Evolutionary conservation across 2,329 filamentous ascomycete genomes (phyloP).

Genomic region (Penicillium freii): DNA sequence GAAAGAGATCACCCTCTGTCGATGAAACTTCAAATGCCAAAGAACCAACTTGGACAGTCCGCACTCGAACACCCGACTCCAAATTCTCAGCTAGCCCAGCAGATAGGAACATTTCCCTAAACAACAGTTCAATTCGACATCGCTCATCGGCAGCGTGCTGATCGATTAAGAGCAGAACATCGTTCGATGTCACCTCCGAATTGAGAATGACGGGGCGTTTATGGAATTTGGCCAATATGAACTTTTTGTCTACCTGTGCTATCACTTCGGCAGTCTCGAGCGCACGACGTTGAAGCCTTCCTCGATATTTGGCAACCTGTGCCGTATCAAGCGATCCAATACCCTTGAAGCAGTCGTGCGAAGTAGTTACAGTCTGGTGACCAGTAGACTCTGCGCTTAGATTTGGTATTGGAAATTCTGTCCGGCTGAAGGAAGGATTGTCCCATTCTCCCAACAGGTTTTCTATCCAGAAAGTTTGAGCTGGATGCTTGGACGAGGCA

Average conservation of each 20-base stretch:
- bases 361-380: conserved; percentile 13
- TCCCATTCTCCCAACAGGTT: conserved; percentile 65
- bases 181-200: neutral
- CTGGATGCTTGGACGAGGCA: neutral
- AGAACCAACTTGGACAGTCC: conserved; percentile 38
- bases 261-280: conserved; percentile 65
- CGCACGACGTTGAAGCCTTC: conserved; percentile 59
- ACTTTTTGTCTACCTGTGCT: conserved; percentile 85
- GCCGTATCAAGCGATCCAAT: conserved; percentile 24
- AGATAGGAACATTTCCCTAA: conserved; percentile 54
- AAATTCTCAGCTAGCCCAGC: neutral
- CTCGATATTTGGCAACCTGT: conserved; percentile 31
- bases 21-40: conserved; percentile 64
- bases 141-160: conserved; percentile 96
- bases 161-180: conserved; percentile 72
- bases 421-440: conserved; percentile 69
- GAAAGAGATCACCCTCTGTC: conserved; percentile 61
- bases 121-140: conserved; percentile 71
- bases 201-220: conserved; percentile 2
- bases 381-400: conserved; percentile 27
- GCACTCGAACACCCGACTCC: conserved; percentile 7
- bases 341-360: conserved; percentile 21
- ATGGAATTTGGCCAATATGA: conserved; percentile 68
- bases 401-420: conserved; percentile 45
- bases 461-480: conserved; percentile 56